phyloP scores from a whole-genome alignment of 495 filamentous ascomycete genomes.

The Aspergillus cristatus region DNA sequence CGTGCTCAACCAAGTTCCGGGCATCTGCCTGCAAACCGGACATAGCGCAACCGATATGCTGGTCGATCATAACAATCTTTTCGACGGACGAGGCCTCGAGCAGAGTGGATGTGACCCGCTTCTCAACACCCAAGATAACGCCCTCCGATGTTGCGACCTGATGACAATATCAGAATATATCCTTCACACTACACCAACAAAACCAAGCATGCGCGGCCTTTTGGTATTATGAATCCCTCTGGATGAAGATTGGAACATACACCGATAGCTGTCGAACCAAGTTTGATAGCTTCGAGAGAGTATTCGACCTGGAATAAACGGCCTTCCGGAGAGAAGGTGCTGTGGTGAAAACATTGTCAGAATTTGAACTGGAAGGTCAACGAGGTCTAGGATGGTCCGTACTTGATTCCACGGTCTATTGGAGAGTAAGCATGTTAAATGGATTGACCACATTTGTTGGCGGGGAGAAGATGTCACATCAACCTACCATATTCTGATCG shows the following conservation, averaged over 20 bases:
- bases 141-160: slow-evolving; percentile 85
- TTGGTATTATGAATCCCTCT: not conserved
- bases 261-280: slow-evolving; percentile 95
- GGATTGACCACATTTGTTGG: slow-evolving; percentile 16
- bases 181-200: not conserved
- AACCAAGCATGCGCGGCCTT: too few species aligned
- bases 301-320: slow-evolving; percentile 99
- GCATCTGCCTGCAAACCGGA: slow-evolving; percentile 94
- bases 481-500: slow-evolving; percentile 96
- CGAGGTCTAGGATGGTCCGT: slow-evolving; percentile 22
- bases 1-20: slow-evolving; percentile 92
- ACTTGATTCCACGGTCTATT: slow-evolving; percentile 98
- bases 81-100: slow-evolving; percentile 96
- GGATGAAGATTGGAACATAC: slow-evolving; percentile 39
- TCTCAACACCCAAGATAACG: slow-evolving; percentile 94
- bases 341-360: slow-evolving; percentile 34
- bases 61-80: slow-evolving; percentile 99
- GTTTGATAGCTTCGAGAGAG: slow-evolving; percentile 99
- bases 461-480: slow-evolving; percentile 12
- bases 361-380: slow-evolving; percentile 3
- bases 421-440: slow-evolving; percentile 17
- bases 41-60: slow-evolving; percentile 98
- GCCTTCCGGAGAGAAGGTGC: slow-evolving; percentile 99
- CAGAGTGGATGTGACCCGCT: slow-evolving; percentile 94
- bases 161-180: slow-evolving; percentile 12